Evolutionary conservation across 805 yeast species (phyloP).

Genomic region (Sungouiozyma ichnusensis): DNA sequence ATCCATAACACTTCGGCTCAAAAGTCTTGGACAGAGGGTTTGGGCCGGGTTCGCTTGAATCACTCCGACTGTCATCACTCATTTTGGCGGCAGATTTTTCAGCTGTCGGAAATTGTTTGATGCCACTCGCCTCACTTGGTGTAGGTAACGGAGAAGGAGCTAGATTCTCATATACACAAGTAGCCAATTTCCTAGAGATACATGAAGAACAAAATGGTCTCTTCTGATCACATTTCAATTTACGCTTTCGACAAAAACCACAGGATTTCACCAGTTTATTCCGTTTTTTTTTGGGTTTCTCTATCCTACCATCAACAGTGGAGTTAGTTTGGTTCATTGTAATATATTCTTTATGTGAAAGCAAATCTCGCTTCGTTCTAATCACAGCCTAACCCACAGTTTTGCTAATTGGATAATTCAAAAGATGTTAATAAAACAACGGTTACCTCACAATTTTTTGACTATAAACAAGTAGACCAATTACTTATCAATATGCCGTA

Average conservation of each 20-base stretch:
- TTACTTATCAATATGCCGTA: too few species aligned
- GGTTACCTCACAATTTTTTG: too few species aligned
- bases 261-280: constrained; percentile 19
- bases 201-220: constrained; percentile 22
- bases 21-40: not conserved
- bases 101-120: not conserved
- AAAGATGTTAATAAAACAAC: too few species aligned
- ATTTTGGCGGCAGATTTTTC: not conserved
- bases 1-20: not conserved
- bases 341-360: too few species aligned
- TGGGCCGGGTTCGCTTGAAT: not conserved
- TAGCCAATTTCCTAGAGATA: constrained; percentile 8
- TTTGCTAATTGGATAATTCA: too few species aligned
- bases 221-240: constrained; percentile 21
- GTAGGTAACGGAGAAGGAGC: not conserved
- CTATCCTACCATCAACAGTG: not conserved
- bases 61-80: not conserved
- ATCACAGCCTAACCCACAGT: too few species aligned
- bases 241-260: constrained; percentile 20
- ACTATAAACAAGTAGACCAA: too few species aligned
- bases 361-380: too few species aligned
- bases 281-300: not conserved
- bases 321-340: not conserved
- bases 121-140: not conserved
- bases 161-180: constrained; percentile 10